A percentile compares a stretch with the other conserved stretches of the same genome.
These are phyloP conservation scores for Yamagishiella unicocca DNA, from an alignment of 139 green algal genomes.

Conservation along the genomic window DNA sequence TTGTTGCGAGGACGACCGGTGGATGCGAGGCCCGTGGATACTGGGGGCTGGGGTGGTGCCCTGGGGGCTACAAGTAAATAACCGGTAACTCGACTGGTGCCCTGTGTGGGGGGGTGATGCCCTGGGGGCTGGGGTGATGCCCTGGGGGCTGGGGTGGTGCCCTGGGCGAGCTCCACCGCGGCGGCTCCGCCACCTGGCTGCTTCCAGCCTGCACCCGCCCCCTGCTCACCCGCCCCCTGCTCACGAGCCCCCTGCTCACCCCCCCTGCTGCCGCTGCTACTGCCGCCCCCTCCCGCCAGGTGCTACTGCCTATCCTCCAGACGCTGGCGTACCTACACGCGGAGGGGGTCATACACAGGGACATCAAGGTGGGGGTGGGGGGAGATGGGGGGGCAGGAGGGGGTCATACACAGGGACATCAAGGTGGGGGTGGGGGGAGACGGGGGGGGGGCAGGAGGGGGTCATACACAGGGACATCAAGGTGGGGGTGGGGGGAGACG, in stretches of 20 bases:
- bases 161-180: no score
- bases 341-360: conserved; percentile 63
- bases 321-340: conserved; percentile 68
- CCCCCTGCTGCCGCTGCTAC: neutral
- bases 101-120: no score
- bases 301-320: conserved; percentile 64
- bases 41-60: no score
- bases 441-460: conserved; percentile 29
- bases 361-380: conserved; percentile 56
- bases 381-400: conserved; percentile 29
- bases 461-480: conserved; percentile 69
- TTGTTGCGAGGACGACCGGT: no score
- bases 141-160: no score
- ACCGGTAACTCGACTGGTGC: no score
- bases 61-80: no score
- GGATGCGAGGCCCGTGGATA: no score
- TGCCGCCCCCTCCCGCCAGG: conserved; percentile 33
- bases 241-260: no score
- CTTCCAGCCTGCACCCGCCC: no score
- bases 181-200: no score
- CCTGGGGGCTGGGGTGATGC: no score
- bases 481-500: conserved; percentile 4
- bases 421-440: conserved; percentile 48
- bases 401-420: conserved; percentile 65
- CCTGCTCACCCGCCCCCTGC: neutral